phyloP scores from a whole-genome alignment of 2,329 filamentous ascomycete genomes.

The Beauveria rudraprayagi region DNA sequence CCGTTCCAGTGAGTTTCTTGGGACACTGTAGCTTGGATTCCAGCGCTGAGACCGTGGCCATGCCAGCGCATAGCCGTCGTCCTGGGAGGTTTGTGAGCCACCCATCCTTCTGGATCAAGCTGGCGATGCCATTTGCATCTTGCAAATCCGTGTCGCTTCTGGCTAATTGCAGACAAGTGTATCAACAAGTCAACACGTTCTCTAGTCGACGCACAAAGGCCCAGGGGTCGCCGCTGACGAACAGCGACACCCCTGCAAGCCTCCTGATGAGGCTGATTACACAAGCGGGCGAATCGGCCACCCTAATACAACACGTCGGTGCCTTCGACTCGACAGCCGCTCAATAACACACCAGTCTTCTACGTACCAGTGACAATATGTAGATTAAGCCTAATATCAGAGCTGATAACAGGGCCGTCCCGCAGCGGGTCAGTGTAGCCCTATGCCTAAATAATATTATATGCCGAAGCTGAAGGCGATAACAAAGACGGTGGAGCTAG shows the following conservation, averaged over 20 bases:
- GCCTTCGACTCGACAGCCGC: no score
- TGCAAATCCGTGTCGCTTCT: no score
- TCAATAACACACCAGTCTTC: no score
- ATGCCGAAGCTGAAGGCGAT: no score
- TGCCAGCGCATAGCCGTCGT: slow-evolving; percentile 15
- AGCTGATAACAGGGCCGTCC: no score
- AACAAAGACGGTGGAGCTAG: no score
- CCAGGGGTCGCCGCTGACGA: not conserved
- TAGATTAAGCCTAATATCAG: no score
- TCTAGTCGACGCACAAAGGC: not conserved
- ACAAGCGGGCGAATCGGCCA: not conserved
- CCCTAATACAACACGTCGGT: no score
- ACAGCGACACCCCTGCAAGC: not conserved
- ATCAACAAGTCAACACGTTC: no score
- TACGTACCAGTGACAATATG: no score
- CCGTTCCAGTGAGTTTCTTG: slow-evolving; percentile 16
- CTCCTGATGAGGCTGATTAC: not conserved
- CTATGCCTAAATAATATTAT: no score
- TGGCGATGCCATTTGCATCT: not conserved
- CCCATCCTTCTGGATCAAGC: not conserved
- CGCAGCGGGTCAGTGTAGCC: no score
- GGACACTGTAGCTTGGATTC: slow-evolving; percentile 20
- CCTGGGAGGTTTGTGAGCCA: not conserved
- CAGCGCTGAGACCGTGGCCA: slow-evolving; percentile 19
- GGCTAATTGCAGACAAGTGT: not conserved